Conservation (phyloP, 2,329 filamentous ascomycete genomes). For the Teratosphaeria destructans region DNA sequence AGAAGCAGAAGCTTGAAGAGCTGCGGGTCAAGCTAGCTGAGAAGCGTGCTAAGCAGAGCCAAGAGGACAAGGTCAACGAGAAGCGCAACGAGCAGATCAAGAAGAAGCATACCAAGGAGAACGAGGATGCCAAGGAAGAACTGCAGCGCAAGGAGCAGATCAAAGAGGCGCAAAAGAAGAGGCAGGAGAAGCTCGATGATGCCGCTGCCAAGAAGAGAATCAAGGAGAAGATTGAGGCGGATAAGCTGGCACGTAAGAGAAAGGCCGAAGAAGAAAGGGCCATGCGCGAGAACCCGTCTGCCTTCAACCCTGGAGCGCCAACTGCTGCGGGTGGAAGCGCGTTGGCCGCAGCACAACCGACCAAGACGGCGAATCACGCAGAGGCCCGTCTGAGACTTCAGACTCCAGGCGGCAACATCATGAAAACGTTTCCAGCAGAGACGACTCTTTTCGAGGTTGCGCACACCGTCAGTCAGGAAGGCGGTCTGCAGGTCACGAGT, state of each 20-base stretch:
- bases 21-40: constrained; percentile 60
- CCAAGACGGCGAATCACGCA: constrained; percentile 61
- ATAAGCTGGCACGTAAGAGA: constrained; percentile 78
- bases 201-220: constrained; percentile 78
- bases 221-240: constrained; percentile 85
- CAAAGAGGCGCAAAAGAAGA: constrained; percentile 80
- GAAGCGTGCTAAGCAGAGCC: constrained; percentile 59
- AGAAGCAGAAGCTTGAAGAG: constrained; percentile 66
- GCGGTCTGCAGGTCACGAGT: constrained; percentile 57
- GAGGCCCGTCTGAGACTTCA: constrained; percentile 77
- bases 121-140: constrained; percentile 82
- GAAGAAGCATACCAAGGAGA: constrained; percentile 79
- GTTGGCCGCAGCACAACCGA: constrained; percentile 33
- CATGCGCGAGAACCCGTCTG: constrained; percentile 62
- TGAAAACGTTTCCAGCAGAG: constrained; percentile 80
- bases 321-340: constrained; percentile 33
- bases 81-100: constrained; percentile 80
- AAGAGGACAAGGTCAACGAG: constrained; percentile 67
- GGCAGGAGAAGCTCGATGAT: constrained; percentile 77
- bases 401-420: constrained; percentile 62
- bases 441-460: constrained; percentile 91
- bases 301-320: constrained; percentile 39
- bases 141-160: constrained; percentile 79
- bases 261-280: constrained; percentile 83
- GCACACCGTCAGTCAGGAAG: constrained; percentile 61